A percentile compares a stretch with the other conserved stretches of the same genome.
Evolutionary conservation across 2,329 filamentous ascomycete species (phyloP).

Genomic region (Talaromyces sp.): DNA sequence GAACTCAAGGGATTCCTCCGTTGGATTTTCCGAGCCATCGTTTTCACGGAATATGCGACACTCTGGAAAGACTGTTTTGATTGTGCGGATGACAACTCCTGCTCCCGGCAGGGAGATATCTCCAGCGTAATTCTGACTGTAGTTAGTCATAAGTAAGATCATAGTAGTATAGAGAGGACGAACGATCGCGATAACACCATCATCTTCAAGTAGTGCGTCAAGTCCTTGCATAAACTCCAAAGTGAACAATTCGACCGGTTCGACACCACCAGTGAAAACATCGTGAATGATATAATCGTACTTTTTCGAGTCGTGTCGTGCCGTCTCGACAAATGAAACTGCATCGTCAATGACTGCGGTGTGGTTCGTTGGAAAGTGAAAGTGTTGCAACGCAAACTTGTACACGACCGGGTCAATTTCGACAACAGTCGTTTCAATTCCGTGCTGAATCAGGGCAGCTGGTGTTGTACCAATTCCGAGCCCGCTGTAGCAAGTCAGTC

Average conservation of each 20-base stretch:
- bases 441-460: conserved; percentile 78
- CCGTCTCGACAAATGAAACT: conserved; percentile 58
- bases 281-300: conserved; percentile 97
- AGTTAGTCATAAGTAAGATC: conserved; percentile 17
- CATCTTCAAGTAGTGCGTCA: conserved; percentile 65
- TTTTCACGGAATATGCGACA: conserved; percentile 89
- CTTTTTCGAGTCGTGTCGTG: conserved; percentile 48
- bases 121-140: conserved; percentile 80
- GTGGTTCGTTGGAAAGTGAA: conserved; percentile 72
- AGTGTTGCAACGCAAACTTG: conserved; percentile 77
- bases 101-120: conserved; percentile 76
- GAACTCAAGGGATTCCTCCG: conserved; percentile 64
- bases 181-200: conserved; percentile 85
- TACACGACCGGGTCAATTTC: conserved; percentile 92
- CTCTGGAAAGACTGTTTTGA: conserved; percentile 75
- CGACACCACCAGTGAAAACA: conserved; percentile 93
- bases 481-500: conserved; percentile 53
- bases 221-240: conserved; percentile 74
- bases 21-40: conserved; percentile 36
- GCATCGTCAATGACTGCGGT: conserved; percentile 80
- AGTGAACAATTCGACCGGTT: conserved; percentile 85
- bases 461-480: conserved; percentile 91
- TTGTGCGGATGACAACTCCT: conserved; percentile 75
- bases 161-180: conserved; percentile 29
- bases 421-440: conserved; percentile 87